Evolutionary conservation across 345 rosid genomes (phyloP).

Genomic region (Bruguiera sexangula): DNA sequence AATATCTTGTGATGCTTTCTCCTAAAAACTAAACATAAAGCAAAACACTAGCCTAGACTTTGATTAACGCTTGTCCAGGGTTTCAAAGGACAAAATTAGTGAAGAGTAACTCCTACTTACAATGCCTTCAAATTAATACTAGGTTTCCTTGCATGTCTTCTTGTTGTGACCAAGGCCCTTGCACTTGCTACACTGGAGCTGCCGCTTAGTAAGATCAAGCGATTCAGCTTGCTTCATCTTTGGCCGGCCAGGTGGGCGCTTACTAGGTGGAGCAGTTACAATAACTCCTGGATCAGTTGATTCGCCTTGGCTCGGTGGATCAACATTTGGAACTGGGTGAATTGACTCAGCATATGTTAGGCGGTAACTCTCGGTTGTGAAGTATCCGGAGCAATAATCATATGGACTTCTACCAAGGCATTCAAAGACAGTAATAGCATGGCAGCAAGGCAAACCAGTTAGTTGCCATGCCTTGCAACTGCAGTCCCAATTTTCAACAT

Average conservation of each 20-base stretch:
- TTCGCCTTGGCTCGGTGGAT: constrained; percentile 45
- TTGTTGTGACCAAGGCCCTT: constrained; percentile 96
- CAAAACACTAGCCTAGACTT: constrained; percentile 2
- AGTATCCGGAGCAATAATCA: constrained; percentile 60
- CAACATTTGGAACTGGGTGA: constrained; percentile 78
- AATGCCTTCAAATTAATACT: constrained; percentile 24
- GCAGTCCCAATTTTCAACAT: constrained; percentile 70
- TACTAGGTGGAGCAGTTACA: constrained; percentile 87
- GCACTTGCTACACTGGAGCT: constrained; percentile 96
- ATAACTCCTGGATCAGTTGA: constrained; percentile 34
- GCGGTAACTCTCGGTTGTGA: constrained; percentile 22
- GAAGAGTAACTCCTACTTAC: constrained; percentile 27
- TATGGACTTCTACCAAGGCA: constrained; percentile 62
- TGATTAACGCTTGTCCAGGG: constrained; percentile 11
- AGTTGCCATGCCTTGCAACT: constrained; percentile 79
- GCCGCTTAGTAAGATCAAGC: constrained; percentile 63
- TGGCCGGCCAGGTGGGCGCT: constrained; percentile 79
- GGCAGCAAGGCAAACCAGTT: constrained; percentile 82
- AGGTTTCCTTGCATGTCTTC: constrained; percentile 73
- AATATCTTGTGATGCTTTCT: background rate
- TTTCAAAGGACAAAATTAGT: constrained; percentile 15
- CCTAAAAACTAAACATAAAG: background rate
- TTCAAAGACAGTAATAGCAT: constrained; percentile 67
- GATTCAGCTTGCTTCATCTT: constrained; percentile 65
- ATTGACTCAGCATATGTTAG: constrained; percentile 24